A percentile compares a stretch with the other conserved stretches of the same genome.
phyloP scores from a whole-genome alignment of 2,329 filamentous ascomycete genomes.

The Fonsecaea monophora region DNA sequence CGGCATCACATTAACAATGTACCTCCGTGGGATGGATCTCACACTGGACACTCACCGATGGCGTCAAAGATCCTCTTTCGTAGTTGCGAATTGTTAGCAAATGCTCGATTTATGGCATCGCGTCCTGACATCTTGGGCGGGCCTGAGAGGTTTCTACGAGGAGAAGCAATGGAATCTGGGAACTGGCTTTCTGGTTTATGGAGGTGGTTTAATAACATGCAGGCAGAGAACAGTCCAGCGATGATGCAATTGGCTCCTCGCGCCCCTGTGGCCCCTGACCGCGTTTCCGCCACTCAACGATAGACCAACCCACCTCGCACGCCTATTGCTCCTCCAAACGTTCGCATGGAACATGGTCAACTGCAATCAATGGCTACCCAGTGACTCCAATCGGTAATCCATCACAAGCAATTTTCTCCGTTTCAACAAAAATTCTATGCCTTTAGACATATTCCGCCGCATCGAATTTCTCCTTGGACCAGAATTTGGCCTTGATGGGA shows the following conservation, averaged over 20 bases:
- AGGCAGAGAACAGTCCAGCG: background rate
- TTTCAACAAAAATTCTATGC: background rate
- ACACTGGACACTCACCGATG: conserved; percentile 22
- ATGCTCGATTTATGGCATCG: conserved; percentile 29
- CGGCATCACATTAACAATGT: conserved; percentile 1
- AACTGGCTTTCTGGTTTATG: background rate
- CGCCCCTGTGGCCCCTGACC: background rate
- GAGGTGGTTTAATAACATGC: background rate
- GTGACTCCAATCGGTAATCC: background rate
- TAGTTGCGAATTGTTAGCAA: conserved; percentile 23
- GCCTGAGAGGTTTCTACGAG: background rate
- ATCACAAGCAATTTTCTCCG: background rate
- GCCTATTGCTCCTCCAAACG: background rate
- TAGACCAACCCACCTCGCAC: background rate
- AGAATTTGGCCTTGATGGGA: conserved; percentile 80
- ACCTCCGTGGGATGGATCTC: background rate
- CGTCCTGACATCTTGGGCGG: conserved; percentile 19
- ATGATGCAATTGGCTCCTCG: conserved; percentile 12
- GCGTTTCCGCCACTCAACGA: background rate
- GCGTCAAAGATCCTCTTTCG: conserved; percentile 35
- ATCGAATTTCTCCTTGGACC: conserved; percentile 82
- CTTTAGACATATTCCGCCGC: conserved; percentile 26
- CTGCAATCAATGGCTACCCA: conserved; percentile 1
- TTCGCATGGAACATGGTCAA: background rate
- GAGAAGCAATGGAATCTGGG: background rate